Evolutionary conservation across 2,329 filamentous ascomycete species (phyloP), one percentile per base, ranked within the genome.

Genomic region (Rutstroemia sp.): DNA sequence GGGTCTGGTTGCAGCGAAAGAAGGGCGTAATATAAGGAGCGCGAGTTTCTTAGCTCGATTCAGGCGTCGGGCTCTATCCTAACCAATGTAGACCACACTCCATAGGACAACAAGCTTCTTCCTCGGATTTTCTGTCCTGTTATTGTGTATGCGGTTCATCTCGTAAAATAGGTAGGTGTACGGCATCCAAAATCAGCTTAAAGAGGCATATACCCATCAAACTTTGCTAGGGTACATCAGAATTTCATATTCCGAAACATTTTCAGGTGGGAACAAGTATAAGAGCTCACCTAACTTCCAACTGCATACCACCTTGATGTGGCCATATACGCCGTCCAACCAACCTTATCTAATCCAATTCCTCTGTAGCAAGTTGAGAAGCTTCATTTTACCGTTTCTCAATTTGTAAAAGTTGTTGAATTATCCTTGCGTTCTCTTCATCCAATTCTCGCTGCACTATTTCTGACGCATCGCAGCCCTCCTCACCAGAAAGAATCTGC

Each of bases 361-460:
- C 41, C 21, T 21, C 17, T 4, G 10, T 17, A 21, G n/a, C 5
- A 21, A 21, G 17, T 19, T 21, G 41, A 12, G 17, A 21, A 25
- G 17, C 41, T 12, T 47, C 7, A 16, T 47, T 23, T 47, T 59
- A 64, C 12, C 56, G 57, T 60, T 77, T 78, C 54, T 73, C 73
- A 44, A 47, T 34, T 51, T 74, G 70, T 58, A 83, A 68, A 42
- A 84, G 68, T 45, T 72, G 70, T 58, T 76, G 72, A 48, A 84
- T 78, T 21, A 78, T 68, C 61, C 74, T 73, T 4, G 73, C 72
- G 57, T 83, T 78, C 51, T 68, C 60, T 51, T 74, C 69, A 10
- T 30, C 53, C 19, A 55, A 23, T 60, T 80, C 74, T 58, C 73
- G 71, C 60, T 76, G 72, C 44, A 80, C 65, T 5, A 73, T 45